Evolutionary conservation across 75 land plant species (phyloP), one percentile per base, ranked within the genome.

Genomic region (Pseudotsuga menziesii): DNA sequence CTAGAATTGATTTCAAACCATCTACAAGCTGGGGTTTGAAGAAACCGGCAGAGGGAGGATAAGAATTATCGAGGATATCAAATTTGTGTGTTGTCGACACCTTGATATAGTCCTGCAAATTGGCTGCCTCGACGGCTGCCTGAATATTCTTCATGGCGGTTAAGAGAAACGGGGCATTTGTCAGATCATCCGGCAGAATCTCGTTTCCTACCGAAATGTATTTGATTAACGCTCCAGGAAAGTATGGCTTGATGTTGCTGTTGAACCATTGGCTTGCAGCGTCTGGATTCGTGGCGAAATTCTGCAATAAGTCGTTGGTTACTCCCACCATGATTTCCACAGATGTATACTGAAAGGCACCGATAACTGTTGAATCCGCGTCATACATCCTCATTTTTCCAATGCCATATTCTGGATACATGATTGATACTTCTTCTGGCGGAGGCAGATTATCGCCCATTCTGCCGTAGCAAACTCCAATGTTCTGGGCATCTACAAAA

Each of bases 391-490:
- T 58, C 78, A 88, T 80, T 55, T 76, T 80, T 14, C 67, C 36
- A 25, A 92, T 83, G 77, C 70, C 70, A 3, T 79, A 62, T 26
- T 72, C 56, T 26, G 78, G 75, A 66, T 78, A 79, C 54, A 90
- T 76, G 32, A 59, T 61, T 36, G 85, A 80, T 12, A 87, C 87
- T 75, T 86, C 81, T 8, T 17, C n/a, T 4, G 85, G 85, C 57
- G 83, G 16, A 5, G 91, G 89, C 5, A 89, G 80, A 62, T 80
- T 78, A 76, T 85, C 79, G 0, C 85, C 89, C 3, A 35, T 20
- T 36, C 35, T 71, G 4, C 91, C 89, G 59, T 91, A 89, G 71
- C 82, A 80, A 5, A 91, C 79, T 5, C 91, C 91, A 3, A 86
- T 56, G 4, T 57, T 72, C 23, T 79, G 56, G 6, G 81, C 71